Percentiles rank a stretch among this genome's conserved stretches.
phyloP scores from a whole-genome alignment of 345 rosid genomes.

The Acer saccharum region DNA sequence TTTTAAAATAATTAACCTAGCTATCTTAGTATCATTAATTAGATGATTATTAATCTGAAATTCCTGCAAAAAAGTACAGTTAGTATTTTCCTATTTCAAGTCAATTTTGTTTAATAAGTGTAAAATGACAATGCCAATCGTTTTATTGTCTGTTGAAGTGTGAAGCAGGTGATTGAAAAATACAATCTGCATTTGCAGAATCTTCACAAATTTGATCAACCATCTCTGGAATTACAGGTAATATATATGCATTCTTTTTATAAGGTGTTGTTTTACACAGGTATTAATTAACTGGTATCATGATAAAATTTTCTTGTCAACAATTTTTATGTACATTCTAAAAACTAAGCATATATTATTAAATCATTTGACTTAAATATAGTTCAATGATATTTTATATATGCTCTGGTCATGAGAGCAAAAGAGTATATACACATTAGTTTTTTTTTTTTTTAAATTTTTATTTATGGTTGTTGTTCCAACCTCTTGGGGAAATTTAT shows the following conservation, averaged over 20 bases:
- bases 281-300: too few relatives aligned
- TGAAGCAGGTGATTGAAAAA: conserved; percentile 37
- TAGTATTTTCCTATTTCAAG: too few relatives aligned
- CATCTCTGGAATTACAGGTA: conserved; percentile 43
- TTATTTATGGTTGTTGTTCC: too few relatives aligned
- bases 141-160: conserved; percentile 19
- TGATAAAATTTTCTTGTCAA: background rate
- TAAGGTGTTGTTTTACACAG: background rate
- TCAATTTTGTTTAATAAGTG: background rate
- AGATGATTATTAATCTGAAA: background rate
- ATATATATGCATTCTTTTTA: background rate
- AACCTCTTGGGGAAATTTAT: too few relatives aligned
- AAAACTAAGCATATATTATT: background rate
- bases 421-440: too few relatives aligned
- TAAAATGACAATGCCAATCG: background rate
- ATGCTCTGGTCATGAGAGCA: too few relatives aligned
- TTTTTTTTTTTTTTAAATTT: too few relatives aligned
- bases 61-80: too few relatives aligned
- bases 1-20: too few relatives aligned
- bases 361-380: too few relatives aligned
- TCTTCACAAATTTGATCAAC: conserved; percentile 23
- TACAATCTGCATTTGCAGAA: conserved; percentile 25
- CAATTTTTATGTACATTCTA: background rate
- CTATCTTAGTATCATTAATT: too few relatives aligned
- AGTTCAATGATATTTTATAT: too few relatives aligned